Evolutionary conservation across 768 basidiomycete species (phyloP).

Genomic region (Heimioporus sp.): DNA sequence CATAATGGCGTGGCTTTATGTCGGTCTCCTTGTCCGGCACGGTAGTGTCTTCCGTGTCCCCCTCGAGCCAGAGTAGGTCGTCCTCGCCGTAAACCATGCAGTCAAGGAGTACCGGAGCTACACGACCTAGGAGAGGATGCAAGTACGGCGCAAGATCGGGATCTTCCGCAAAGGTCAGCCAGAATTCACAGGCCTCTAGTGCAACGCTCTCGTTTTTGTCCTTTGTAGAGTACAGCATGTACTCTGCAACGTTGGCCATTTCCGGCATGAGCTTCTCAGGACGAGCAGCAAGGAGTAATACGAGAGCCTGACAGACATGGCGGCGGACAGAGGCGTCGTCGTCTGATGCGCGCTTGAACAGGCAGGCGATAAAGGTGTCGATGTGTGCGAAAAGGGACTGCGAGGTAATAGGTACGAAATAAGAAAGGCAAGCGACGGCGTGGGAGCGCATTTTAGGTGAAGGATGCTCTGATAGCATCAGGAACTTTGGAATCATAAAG

Average conservation of each 20-base stretch:
- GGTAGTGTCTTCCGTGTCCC: conserved; percentile 81
- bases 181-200: conserved; percentile 98
- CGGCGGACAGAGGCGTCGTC: conserved; percentile 91
- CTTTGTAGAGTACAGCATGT: conserved; percentile 98
- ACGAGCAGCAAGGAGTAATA: conserved; percentile 86
- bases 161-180: conserved; percentile 98
- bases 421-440: conserved; percentile 91
- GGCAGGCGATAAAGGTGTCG: conserved; percentile 87
- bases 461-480: conserved; percentile 81
- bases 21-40: conserved; percentile 94
- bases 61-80: conserved; percentile 93
- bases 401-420: conserved; percentile 84
- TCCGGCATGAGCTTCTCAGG: conserved; percentile 97
- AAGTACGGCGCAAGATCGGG: conserved; percentile 81
- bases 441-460: conserved; percentile 89
- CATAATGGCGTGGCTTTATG: conserved; percentile 95
- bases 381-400: conserved; percentile 90
- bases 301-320: conserved; percentile 94
- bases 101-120: conserved; percentile 92
- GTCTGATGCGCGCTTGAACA: conserved; percentile 95
- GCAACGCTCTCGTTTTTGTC: conserved; percentile 97
- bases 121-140: conserved; percentile 83
- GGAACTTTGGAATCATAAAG: conserved; percentile 95
- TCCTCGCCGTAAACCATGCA: conserved; percentile 98
- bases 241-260: conserved; percentile 93